Evolutionary conservation across 2,329 filamentous ascomycete species (phyloP).

Genomic region (Herpotrichia juniperi): DNA sequence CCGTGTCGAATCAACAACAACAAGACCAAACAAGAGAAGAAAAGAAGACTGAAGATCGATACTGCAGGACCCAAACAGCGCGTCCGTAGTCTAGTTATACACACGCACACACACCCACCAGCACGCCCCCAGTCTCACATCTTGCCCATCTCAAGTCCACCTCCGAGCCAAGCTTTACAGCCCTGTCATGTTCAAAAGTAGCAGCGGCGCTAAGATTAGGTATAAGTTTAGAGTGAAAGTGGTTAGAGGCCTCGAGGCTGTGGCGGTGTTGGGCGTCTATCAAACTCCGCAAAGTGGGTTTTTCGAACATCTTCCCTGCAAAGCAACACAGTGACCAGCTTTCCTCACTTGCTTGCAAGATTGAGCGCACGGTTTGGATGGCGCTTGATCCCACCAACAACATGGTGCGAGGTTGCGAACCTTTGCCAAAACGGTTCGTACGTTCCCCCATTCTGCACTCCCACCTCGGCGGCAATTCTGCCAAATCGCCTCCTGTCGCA

Average conservation of each 20-base stretch:
- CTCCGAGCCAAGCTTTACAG: background rate
- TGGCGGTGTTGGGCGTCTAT: background rate
- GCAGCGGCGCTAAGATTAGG: background rate
- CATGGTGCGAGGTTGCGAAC: no score
- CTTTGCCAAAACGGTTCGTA: no score
- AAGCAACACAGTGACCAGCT: no score
- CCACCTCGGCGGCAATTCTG: no score
- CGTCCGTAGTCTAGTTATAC: background rate
- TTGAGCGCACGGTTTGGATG: no score
- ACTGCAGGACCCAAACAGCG: background rate
- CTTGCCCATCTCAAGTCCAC: background rate
- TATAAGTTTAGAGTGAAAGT: background rate
- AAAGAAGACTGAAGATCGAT: background rate
- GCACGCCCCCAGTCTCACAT: background rate
- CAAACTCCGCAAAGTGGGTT: no score
- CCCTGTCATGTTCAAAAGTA: background rate
- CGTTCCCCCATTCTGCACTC: no score
- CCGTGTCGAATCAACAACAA: background rate
- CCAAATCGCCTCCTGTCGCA: no score
- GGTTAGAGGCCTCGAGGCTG: background rate
- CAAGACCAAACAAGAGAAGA: constrained; percentile 8
- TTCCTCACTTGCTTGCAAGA: no score
- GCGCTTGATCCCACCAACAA: no score
- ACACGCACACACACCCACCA: background rate
- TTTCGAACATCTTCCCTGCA: no score